These are phyloP conservation scores for Kwoniella newhampshirensis DNA, from an alignment of 768 basidiomycete species.

Conservation along the genomic window DNA sequence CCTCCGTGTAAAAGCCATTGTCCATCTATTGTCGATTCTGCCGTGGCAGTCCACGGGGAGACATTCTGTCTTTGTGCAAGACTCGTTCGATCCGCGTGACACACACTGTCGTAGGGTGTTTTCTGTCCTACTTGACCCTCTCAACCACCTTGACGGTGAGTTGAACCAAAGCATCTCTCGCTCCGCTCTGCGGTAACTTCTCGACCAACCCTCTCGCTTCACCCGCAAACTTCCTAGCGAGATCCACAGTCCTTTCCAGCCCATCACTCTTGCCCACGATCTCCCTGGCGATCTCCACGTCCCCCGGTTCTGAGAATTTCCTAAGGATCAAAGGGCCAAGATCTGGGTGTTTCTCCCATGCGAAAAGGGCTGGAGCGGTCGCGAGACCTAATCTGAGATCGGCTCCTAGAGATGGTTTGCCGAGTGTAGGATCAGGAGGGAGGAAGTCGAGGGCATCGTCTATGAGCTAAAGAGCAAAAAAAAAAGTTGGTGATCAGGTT, in stretches of 20 bases:
- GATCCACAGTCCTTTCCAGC: conserved; percentile 70
- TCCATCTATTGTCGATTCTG: not conserved
- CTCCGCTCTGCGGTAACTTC: conserved; percentile 75
- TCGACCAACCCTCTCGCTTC: conserved; percentile 71
- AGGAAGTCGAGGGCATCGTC: conserved; percentile 96
- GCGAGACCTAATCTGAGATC: conserved; percentile 81
- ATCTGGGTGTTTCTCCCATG: conserved; percentile 73
- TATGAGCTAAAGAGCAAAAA: conserved; percentile 66
- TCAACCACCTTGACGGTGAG: conserved; percentile 67
- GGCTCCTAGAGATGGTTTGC: conserved; percentile 81
- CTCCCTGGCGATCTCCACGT: conserved; percentile 71
- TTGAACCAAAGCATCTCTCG: conserved; percentile 70
- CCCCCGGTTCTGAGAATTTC: conserved; percentile 72
- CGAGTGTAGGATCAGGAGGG: conserved; percentile 69
- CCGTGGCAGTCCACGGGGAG: not conserved
- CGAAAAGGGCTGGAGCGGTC: conserved; percentile 80
- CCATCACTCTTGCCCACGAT: conserved; percentile 70
- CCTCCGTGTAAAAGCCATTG: not conserved
- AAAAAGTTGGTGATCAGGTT: too few relatives aligned
- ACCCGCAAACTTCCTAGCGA: conserved; percentile 72
- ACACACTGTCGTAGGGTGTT: too few relatives aligned
- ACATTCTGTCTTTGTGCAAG: too few relatives aligned
- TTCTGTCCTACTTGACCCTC: conserved; percentile 47
- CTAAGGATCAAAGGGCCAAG: conserved; percentile 75
- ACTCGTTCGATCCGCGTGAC: too few relatives aligned